phyloP scores from a whole-genome alignment of 306 rosid species.

The Oxytropis ochrocephala region DNA sequence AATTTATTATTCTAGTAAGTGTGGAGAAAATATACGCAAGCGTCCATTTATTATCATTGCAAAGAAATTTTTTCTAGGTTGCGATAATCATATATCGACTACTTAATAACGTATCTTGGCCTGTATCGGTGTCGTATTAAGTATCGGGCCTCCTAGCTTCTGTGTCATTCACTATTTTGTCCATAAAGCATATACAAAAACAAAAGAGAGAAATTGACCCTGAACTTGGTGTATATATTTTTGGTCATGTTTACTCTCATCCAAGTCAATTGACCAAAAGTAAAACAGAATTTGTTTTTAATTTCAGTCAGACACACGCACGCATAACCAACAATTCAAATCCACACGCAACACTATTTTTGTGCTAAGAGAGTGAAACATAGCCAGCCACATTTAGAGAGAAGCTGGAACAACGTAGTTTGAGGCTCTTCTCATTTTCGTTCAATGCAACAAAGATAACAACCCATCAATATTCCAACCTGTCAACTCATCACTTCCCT shows the following conservation, averaged over 20 bases:
- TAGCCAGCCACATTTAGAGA: not conserved
- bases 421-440: not conserved
- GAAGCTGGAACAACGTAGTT: constrained; percentile 5
- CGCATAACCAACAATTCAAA: not conserved
- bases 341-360: not conserved
- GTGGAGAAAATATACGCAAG: no score
- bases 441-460: not conserved
- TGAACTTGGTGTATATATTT: no score
- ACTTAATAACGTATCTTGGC: no score
- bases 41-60: no score
- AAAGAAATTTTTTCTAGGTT: no score
- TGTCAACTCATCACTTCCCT: not conserved
- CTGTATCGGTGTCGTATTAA: no score
- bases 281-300: not conserved
- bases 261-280: not conserved
- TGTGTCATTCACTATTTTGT: not conserved
- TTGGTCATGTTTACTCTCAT: not conserved
- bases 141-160: no score
- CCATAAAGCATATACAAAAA: not conserved
- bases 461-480: not conserved
- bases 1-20: no score
- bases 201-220: not conserved
- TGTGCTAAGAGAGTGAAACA: not conserved
- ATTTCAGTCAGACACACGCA: not conserved
- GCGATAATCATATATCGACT: no score